A percentile compares a stretch with the other conserved stretches of the same genome.
phyloP scores from a whole-genome alignment of 805 yeast species.

The Myxozyma neglecta region DNA sequence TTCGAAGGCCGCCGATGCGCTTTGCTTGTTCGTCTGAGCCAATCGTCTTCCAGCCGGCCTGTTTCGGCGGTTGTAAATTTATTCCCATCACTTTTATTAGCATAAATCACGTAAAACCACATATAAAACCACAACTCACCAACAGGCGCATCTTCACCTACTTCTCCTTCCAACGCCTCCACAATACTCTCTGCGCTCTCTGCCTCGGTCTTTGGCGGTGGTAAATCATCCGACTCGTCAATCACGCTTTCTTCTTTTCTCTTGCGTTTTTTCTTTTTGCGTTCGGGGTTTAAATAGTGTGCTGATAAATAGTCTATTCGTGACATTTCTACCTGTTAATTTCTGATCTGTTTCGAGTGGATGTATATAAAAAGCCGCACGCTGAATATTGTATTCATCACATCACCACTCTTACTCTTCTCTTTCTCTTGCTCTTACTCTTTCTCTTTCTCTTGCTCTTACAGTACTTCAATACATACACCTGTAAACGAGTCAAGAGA shows the following conservation, averaged over 20 bases:
- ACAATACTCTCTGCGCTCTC: conserved; percentile 27
- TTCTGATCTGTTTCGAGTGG: no score
- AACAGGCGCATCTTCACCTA: conserved; percentile 37
- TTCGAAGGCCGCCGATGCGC: conserved; percentile 48
- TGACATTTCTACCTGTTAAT: no score
- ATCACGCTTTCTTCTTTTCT: conserved; percentile 11
- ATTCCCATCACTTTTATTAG: conserved; percentile 11
- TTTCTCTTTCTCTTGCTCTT: no score
- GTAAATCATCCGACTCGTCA: conserved; percentile 34
- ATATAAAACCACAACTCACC: conserved; percentile 4
- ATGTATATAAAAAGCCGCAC: no score
- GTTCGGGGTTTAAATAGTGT: conserved; percentile 32
- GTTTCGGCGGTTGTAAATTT: background rate
- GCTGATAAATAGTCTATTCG: conserved; percentile 50
- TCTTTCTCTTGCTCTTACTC: no score
- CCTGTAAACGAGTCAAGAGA: background rate
- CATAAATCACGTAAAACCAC: background rate
- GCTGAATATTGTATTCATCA: no score
- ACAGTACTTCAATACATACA: no score
- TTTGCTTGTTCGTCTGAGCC: background rate
- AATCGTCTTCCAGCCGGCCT: no score
- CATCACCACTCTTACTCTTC: no score
- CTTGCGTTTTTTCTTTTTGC: conserved; percentile 32
- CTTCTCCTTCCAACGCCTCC: conserved; percentile 36
- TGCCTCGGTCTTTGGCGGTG: conserved; percentile 11